A percentile compares a stretch with the other conserved stretches of the same genome.
Evolutionary conservation across 176 grass and related monocot genomes (phyloP).

Genomic region (Triticum urartu): DNA sequence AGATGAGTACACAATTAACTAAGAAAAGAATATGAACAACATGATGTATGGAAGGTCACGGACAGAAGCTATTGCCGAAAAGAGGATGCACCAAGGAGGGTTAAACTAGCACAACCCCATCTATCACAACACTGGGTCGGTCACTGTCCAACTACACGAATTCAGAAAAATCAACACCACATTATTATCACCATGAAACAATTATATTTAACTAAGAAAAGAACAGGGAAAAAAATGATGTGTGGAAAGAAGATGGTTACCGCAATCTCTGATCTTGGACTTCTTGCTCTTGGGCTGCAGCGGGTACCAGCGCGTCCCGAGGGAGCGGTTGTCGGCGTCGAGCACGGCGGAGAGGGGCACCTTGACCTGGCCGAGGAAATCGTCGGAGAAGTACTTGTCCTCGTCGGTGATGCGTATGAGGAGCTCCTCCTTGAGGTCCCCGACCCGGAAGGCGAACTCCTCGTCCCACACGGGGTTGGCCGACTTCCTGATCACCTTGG

Average conservation of each 20-base stretch:
- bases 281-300: slow-evolving; percentile 84
- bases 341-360: slow-evolving; percentile 69
- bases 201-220: neutral
- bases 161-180: neutral
- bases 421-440: slow-evolving; percentile 75
- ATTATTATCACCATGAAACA: neutral
- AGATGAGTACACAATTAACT: neutral
- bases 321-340: slow-evolving; percentile 66
- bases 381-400: slow-evolving; percentile 85
- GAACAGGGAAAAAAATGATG: neutral
- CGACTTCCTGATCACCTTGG: slow-evolving; percentile 57
- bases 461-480: slow-evolving; percentile 76
- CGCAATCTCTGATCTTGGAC: slow-evolving; percentile 71
- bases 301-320: slow-evolving; percentile 71
- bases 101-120: neutral
- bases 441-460: slow-evolving; percentile 80
- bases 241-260: neutral
- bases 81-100: neutral
- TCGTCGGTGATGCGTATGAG: slow-evolving; percentile 62
- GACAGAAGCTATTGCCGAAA: neutral
- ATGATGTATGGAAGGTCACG: no score
- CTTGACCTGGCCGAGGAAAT: slow-evolving; percentile 83
- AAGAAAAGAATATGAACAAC: no score
- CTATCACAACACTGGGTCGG: no score
- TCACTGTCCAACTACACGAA: neutral